Evolutionary conservation across 257 asterid genomes (phyloP).

Genomic region (Salvia miltiorrhiza): DNA sequence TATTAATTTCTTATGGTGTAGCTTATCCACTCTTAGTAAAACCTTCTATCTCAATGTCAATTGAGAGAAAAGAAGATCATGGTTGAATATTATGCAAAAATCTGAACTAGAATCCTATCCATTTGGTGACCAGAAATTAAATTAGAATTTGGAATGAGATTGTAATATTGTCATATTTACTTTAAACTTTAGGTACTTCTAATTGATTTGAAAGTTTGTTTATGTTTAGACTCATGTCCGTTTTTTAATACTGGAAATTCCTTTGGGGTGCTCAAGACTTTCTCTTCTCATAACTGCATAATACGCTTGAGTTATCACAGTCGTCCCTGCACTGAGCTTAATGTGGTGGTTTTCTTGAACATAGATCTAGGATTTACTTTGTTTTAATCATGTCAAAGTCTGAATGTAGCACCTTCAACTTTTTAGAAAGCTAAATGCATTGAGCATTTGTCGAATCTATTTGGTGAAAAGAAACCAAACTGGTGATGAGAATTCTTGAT

Average conservation of each 20-base stretch:
- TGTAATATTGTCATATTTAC: background rate
- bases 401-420: too few species aligned
- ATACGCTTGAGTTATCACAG: background rate
- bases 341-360: background rate
- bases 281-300: background rate
- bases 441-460: too few species aligned
- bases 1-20: background rate
- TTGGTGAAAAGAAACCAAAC: too few species aligned
- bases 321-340: background rate
- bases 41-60: background rate
- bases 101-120: background rate
- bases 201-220: background rate
- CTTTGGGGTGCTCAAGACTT: background rate
- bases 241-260: constrained; percentile 2
- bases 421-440: too few species aligned
- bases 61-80: background rate
- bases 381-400: too few species aligned
- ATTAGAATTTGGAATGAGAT: constrained; percentile 3
- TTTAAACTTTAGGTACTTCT: background rate
- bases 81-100: background rate
- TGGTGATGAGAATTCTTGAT: too few species aligned
- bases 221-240: background rate
- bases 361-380: too few species aligned
- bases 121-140: background rate
- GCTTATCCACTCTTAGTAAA: constrained; percentile 11